Conservation (phyloP, 176 grass and related monocot genomes). For the Carex littledalei region DNA sequence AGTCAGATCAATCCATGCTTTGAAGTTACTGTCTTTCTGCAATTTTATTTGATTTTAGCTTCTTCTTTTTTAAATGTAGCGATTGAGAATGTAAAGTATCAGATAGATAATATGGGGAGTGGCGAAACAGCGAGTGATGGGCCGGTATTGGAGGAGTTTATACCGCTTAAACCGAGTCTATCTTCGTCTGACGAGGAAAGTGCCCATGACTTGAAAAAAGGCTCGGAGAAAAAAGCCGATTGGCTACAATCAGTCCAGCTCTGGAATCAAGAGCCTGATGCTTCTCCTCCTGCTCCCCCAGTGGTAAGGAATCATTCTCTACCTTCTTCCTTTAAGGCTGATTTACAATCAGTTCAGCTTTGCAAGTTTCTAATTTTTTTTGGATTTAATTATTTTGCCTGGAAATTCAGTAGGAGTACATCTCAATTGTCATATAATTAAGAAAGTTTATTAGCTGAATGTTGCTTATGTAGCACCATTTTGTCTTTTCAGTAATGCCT, state of each 20-base stretch:
- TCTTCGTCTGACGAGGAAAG: slow-evolving; percentile 37
- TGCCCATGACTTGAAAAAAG: slow-evolving; percentile 20
- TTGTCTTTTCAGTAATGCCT: not conserved
- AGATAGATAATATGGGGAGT: slow-evolving; percentile 41
- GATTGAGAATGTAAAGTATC: slow-evolving; percentile 49
- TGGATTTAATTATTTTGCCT: not conserved
- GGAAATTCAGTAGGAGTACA: not conserved
- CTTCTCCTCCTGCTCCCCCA: not conserved
- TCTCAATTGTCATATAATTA: not conserved
- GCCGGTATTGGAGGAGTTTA: slow-evolving; percentile 91
- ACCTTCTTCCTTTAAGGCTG: not conserved
- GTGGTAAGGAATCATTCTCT: slow-evolving; percentile 18
- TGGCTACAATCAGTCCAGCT: slow-evolving; percentile 87
- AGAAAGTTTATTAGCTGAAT: not conserved
- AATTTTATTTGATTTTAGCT: not conserved
- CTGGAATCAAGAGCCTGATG: slow-evolving; percentile 38
- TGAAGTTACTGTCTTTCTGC: not conserved
- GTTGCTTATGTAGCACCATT: not conserved
- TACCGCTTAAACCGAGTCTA: slow-evolving; percentile 72
- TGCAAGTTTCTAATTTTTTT: not conserved
- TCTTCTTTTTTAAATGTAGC: slow-evolving; percentile 26
- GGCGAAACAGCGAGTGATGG: slow-evolving; percentile 44
- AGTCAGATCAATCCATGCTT: not conserved
- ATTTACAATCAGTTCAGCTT: not conserved
- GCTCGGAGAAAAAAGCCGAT: slow-evolving; percentile 25